These are phyloP conservation scores for Kuraishia ogatae DNA, from an alignment of 805 yeast species.

Conservation along the genomic window DNA sequence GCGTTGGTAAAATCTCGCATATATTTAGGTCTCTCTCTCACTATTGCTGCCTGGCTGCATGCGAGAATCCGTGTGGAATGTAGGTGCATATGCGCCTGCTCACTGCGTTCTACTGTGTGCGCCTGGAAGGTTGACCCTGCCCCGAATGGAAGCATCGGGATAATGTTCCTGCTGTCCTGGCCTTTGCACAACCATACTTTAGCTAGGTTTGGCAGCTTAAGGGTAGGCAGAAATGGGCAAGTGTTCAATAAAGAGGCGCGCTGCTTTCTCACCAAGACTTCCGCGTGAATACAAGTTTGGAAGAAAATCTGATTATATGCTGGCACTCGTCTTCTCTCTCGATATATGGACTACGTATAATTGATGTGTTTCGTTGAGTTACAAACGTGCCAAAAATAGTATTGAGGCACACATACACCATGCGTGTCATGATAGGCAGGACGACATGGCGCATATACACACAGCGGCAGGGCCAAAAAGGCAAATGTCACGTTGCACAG, in stretches of 20 bases:
- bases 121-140: neutral
- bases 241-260: no score
- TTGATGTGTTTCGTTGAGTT: no score
- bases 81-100: neutral
- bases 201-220: no score
- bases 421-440: neutral
- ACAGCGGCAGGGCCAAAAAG: neutral
- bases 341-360: no score
- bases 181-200: no score
- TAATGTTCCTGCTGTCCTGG: no score
- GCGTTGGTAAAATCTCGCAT: neutral
- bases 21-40: neutral
- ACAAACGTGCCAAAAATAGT: neutral
- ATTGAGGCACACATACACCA: neutral
- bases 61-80: neutral
- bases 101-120: neutral
- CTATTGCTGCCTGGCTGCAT: neutral
- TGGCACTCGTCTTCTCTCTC: no score
- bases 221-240: no score
- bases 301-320: no score
- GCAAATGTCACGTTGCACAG: neutral
- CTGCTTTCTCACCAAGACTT: no score
- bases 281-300: no score
- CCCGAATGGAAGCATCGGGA: neutral
- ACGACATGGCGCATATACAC: neutral